Evolutionary conservation across 164 flowering plant genomes (phyloP), one percentile per base, ranked within the genome.

Genomic region (Sextonia rubra): DNA sequence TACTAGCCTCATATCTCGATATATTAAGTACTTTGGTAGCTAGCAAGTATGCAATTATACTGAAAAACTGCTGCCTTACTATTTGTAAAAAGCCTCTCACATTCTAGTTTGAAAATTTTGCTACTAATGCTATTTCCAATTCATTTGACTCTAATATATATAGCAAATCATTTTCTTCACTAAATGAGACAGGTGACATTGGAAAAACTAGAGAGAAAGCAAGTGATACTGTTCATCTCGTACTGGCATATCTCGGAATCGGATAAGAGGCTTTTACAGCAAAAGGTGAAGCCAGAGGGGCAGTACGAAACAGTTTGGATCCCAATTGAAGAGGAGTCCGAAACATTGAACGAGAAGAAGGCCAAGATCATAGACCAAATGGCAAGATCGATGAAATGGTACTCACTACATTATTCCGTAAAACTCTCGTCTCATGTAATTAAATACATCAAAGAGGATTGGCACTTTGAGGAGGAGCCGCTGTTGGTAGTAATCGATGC

Each of bases 301-400:
- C 86, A 81, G 2, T 91, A 84, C 62, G 96, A 95, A 82, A 78
- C 93, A 2, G 87, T 93, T 8, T 95, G 99, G 99, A 69, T 95
- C 12, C 99, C 99, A 0, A 74, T 93, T 0, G 80, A 82, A 6
- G 94, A 88, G 69, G 70, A 75, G 62, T 64, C 76, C 0, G 32
- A 69, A 17, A 78, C 83, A 27, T 85, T 87, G 91, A 78, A 68
- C 0, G 85, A 82, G 1, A 78, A 29, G 8, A 82, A 75, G 72
- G 75, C 83, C 25, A 27, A 27, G 30, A 62, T 73, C 30, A 69
- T 58, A 12, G 86, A 86, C 58, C 5, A 32, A 0, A 52, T 80
- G 14, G 79, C 75, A 69, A 4, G 23, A 4, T 7, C 9, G 49
- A 94, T 92, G 94, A 84, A 88, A 3, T 90, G 97, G 97, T 80